Conservation (phyloP, 2,329 filamentous ascomycete species). For the Thelonectria blattea region DNA sequence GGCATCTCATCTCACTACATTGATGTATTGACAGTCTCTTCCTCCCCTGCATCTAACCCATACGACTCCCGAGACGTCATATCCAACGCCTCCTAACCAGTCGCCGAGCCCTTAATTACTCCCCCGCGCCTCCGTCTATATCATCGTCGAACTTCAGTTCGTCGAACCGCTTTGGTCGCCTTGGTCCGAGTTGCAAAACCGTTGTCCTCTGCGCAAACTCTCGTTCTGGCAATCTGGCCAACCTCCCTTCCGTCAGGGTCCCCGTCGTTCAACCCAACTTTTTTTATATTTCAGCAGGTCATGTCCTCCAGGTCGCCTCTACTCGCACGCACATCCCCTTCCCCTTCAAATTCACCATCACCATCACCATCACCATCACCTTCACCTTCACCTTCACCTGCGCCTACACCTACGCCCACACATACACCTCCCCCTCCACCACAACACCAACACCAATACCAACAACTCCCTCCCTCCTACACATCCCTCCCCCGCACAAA, state of each 20-base stretch:
- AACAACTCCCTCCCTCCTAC: too few relatives aligned
- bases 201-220: too few relatives aligned
- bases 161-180: too few relatives aligned
- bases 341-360: too few relatives aligned
- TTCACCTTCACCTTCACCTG: too few relatives aligned
- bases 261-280: too few relatives aligned
- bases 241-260: too few relatives aligned
- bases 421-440: too few relatives aligned
- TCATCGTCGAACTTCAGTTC: neutral
- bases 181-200: too few relatives aligned
- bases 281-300: neutral
- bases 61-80: conserved; percentile 1
- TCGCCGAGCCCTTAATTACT: neutral
- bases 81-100: neutral
- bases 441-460: conserved; percentile 19
- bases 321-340: neutral
- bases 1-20: conserved; percentile 12
- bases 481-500: conserved; percentile 1
- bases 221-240: too few relatives aligned
- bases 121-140: neutral
- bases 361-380: too few relatives aligned
- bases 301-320: conserved; percentile 6
- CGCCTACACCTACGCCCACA: too few relatives aligned
- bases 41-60: neutral
- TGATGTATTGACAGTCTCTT: conserved; percentile 15